These are phyloP conservation scores for Elaeagnus macrophylla DNA, from an alignment of 306 rosid genomes.

Conservation along the genomic window DNA sequence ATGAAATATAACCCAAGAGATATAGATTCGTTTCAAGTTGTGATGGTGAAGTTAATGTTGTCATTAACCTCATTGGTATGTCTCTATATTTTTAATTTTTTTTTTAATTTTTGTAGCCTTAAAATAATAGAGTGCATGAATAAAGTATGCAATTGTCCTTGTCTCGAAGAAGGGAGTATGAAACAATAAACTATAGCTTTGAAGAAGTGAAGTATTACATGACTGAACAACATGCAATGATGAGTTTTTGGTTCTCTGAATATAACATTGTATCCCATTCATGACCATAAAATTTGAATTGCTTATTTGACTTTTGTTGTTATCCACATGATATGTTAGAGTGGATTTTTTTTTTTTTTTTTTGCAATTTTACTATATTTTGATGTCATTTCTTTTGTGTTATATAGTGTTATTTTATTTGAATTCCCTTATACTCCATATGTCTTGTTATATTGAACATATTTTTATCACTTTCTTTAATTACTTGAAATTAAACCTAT, in stretches of 20 bases:
- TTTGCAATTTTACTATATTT: not conserved
- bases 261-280: not conserved
- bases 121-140: constrained; percentile 11
- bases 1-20: constrained; percentile 95
- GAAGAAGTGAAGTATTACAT: constrained; percentile 83
- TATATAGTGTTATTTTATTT: not conserved
- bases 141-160: constrained; percentile 21
- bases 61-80: constrained; percentile 89
- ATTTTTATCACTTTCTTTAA: too few relatives aligned
- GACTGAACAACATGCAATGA: constrained; percentile 87
- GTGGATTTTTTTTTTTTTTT: not conserved
- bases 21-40: constrained; percentile 84
- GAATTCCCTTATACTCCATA: too few relatives aligned
- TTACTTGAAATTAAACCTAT: too few relatives aligned
- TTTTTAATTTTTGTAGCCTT: constrained; percentile 16
- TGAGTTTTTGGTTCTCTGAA: constrained; percentile 13
- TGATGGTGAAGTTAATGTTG: constrained; percentile 91
- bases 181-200: constrained; percentile 89
- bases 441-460: too few relatives aligned
- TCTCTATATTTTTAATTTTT: constrained; percentile 5
- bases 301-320: not conserved
- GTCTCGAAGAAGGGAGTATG: constrained; percentile 85
- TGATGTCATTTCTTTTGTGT: not conserved
- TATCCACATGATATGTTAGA: not conserved
- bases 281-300: not conserved